Evolutionary conservation across 139 green algal genomes (phyloP), one percentile per base, ranked within the genome.

Genomic region (Limnomonas spitsbergensis): DNA sequence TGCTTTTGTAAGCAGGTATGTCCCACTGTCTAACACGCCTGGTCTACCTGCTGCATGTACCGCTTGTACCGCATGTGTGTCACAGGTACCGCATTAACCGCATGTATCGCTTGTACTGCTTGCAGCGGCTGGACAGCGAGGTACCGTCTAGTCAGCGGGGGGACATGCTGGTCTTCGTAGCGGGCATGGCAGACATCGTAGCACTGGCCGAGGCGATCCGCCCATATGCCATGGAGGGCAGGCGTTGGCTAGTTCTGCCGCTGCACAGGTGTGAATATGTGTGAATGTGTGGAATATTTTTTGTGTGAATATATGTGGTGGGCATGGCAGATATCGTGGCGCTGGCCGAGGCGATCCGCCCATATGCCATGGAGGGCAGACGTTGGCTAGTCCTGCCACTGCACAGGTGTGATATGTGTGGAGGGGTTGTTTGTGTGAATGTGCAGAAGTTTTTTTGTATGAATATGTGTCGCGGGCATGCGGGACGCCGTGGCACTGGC

Each of bases 91-190:
- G n/a, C n/a, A n/a, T n/a, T n/a, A n/a, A n/a, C n/a, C n/a, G n/a
- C n/a, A n/a, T n/a, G n/a, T n/a, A n/a, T n/a, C n/a, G n/a, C n/a
- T n/a, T n/a, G n/a, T n/a, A n/a, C n/a, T n/a, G n/a, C n/a, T n/a
- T n/a, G n/a, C n/a, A 84, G 72, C 76, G 83, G 20, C 82, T 87
- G 0, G 83, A 87, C 67, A 79, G 76, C 6, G 83, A 87, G 76
- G 73, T 83, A 34, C 79, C 79, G 6, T 2, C 56, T 40, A 53
- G 3, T 3, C 79, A 87, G 82, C 66, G 82, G 4, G 82, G 82
- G n/a, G 82, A 87, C 79, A 53, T 87, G 71, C 79, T 87, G 0
- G 35, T 87, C 4, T 87, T 87, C 53, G 79, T 87, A 47, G 70
- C 82, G 4, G 82, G 82, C 73, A 78, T 81, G 76, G 82, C 79